Evolutionary conservation across 345 rosid genomes (phyloP).

Genomic region (Salix exigua): DNA sequence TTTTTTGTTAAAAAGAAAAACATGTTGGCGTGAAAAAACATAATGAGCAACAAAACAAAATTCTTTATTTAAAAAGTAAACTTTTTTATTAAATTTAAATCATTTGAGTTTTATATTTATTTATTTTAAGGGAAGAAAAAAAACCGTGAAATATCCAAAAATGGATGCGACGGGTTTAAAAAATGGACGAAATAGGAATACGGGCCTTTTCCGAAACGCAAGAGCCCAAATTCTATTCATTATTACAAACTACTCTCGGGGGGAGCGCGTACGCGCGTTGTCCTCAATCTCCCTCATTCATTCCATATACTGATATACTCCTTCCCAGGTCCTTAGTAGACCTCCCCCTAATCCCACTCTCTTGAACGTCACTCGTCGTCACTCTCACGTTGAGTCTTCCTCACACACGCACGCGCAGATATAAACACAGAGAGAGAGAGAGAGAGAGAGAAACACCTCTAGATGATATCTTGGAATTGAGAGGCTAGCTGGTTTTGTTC

Average conservation of each 20-base stretch:
- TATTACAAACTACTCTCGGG: slow-evolving; percentile 2
- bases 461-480: background rate
- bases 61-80: no score
- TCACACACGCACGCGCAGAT: background rate
- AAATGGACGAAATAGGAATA: background rate
- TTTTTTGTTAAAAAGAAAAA: no score
- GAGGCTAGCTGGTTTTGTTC: background rate
- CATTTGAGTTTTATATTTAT: no score
- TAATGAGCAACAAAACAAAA: no score
- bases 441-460: background rate
- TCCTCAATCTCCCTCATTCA: background rate
- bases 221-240: background rate
- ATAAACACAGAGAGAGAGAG: background rate
- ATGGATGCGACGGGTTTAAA: background rate
- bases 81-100: no score
- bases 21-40: no score
- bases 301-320: no score
- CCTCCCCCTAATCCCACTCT: background rate
- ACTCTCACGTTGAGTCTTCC: background rate
- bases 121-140: no score
- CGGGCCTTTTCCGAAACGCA: background rate
- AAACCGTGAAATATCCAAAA: background rate
- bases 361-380: slow-evolving; percentile 10
- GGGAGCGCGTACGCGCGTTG: slow-evolving; percentile 2
- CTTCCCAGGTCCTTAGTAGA: background rate